Evolutionary conservation across 306 rosid species (phyloP).

Genomic region (Herpetospermum pedunculosum): DNA sequence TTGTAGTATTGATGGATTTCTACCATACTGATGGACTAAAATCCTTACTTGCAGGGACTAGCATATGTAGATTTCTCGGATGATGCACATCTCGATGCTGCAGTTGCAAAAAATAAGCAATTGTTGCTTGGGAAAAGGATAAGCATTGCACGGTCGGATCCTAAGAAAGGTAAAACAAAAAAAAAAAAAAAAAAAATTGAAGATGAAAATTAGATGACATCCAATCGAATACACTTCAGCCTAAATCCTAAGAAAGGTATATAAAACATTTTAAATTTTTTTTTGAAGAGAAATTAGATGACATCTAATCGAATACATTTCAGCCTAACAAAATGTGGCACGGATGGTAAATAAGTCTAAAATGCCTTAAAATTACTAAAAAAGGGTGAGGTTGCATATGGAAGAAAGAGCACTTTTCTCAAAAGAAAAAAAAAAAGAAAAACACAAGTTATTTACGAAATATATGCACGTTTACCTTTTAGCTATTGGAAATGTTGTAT

Average conservation of each 20-base stretch:
- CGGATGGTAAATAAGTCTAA: not conserved
- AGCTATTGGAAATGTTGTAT: not conserved
- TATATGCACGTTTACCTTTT: not conserved
- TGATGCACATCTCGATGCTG: conserved; percentile 64
- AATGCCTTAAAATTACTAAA: not conserved
- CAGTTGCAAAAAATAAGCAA: conserved; percentile 61
- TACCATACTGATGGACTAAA: not conserved
- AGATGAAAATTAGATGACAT: conserved; percentile 12
- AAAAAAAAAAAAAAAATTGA: conserved; percentile 28
- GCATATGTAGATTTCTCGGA: conserved; percentile 83
- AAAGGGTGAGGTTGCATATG: not conserved
- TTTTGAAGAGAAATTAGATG: conserved; percentile 15
- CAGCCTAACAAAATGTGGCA: conserved; percentile 2
- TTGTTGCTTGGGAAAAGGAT: conserved; percentile 60
- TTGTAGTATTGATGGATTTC: not conserved
- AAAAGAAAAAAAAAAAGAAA: not conserved
- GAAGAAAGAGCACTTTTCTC: not conserved
- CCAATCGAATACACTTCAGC: not conserved
- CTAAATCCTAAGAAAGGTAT: too few relatives aligned
- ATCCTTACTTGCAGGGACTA: conserved; percentile 48
- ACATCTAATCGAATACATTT: not conserved
- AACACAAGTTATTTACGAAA: not conserved
- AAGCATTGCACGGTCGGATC: conserved; percentile 71
- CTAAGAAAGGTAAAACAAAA: conserved; percentile 43
- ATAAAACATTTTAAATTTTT: too few relatives aligned